Base-by-base conservation (phyloP, 768 basidiomycete species). In the Kwoniella europaea region DNA sequence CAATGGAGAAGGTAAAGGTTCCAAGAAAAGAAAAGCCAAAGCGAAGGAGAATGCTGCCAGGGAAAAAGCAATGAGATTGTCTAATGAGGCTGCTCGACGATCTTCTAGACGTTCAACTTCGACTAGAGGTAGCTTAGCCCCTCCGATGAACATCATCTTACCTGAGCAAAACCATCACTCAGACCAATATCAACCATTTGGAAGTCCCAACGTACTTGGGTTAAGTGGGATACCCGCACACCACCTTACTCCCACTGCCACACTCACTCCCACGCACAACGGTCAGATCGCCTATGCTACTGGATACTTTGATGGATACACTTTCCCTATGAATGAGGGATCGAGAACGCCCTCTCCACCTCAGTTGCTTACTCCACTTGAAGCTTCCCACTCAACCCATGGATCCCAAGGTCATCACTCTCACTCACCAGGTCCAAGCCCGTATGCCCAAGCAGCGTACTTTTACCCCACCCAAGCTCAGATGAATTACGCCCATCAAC, bases 1-100 rank as follows among this genome's bases (percentile, higher is more conserved):
- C 27, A 68, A 68, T 41, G 67, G 67, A 3, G 52, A 68, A 62
- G 67, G 67, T 4, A 63, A 68, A 56, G 67, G 50, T 10, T 55
- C 41, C 27, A 58, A 58, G 57, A 67, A 67, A 27, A 58, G 56
- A 41, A 67, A 67, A 46, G 67, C 67, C 24, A 68, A 68, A 55
- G 60, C 59, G 20, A 68, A 35, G 41, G 52, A 62, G 20, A 60
- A 67, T n/a, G 65, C 65, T 4, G 65, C 64, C 0, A 65, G 64
- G 22, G 64, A 65, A 44, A 65, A 65, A 65, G 64, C 64, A 5
- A 65, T 65, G 10, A 55, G 64, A 57, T 12, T 65, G 10, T 65
- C 64, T 2, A 42, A 55, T 43, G 64, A 65, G 27, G 64, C 64
- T 57, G 64, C 64, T 41, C 52, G 64, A 44, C 22, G 64, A 44